Base-by-base conservation (phyloP, 768 basidiomycete genomes). In the Infundibulicybe gibba region DNA sequence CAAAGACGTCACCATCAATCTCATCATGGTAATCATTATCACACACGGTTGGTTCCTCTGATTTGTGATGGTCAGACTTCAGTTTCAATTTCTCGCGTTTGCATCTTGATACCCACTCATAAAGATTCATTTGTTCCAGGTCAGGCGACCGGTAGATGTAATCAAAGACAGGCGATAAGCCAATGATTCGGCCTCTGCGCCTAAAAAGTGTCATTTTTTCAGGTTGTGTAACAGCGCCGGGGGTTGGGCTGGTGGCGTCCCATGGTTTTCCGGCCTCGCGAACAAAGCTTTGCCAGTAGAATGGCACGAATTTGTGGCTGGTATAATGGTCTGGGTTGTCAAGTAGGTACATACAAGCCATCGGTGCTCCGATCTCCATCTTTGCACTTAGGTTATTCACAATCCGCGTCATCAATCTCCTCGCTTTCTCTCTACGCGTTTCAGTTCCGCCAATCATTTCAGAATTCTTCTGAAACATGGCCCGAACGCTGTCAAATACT, bases 321-420 rank as follows among this genome's bases (percentile, higher is more conserved):
- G 56, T 62, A 38, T 67, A 69, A 37, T 66, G 64, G 52, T 70
- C 68, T 3, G 64, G 65, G 51, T 58, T 44, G 3, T 58, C 61
- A 1, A 68, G 41, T 5, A 70, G 30, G 46, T 69, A 66, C 44
- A 63, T 33, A 20, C 50, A 57, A 0, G 55, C 56, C 61, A 69
- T 61, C 0, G 67, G 69, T 31, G 50, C 50, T 9, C 69, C 67
- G 20, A 67, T 60, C 50, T 68, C 66, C 40, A 56, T 44, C 48
- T 61, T 64, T 2, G 61, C 51, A 37, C 54, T 58, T 20, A 66
- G 45, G 0, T 43, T 32, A 46, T 66, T 67, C 3, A 63, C 63
- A 32, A 64, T 55, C 43, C 62, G 54, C 9, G 54, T 57, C 17
- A 65, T 48, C 10, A 67, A 41, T 13, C 44, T 43, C 8, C 63